phyloP scores from a whole-genome alignment of 352 stramenopile genomes.

The Blastocystis sp. region DNA sequence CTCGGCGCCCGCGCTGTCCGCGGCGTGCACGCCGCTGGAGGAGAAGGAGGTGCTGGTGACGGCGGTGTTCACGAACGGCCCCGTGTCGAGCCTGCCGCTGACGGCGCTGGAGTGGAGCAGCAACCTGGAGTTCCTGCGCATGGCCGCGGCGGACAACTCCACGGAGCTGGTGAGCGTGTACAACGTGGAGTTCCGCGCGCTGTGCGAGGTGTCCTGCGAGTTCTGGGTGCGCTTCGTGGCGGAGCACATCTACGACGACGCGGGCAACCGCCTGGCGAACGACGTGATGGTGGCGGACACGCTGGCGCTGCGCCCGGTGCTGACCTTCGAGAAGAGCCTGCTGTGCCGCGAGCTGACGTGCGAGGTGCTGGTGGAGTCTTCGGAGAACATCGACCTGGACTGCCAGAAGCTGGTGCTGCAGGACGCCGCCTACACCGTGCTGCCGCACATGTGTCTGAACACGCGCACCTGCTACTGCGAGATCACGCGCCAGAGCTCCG shows the following conservation, averaged over 20 bases:
- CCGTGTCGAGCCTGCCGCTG: neutral
- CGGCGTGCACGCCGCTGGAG: neutral
- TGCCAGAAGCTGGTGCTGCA: neutral
- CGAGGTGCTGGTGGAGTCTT: neutral
- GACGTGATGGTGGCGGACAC: slow-evolving; percentile 2
- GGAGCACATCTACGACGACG: slow-evolving; percentile 52
- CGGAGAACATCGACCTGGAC: slow-evolving; percentile 31
- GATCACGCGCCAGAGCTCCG: neutral
- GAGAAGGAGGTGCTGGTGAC: neutral
- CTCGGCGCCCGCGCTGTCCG: neutral
- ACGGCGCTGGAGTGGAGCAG: neutral
- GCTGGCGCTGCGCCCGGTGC: neutral
- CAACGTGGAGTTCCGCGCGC: neutral
- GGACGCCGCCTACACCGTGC: neutral
- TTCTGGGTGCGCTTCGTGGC: slow-evolving; percentile 49
- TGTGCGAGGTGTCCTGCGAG: slow-evolving; percentile 8
- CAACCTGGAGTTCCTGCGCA: neutral
- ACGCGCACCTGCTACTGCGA: neutral
- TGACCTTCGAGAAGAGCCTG: neutral
- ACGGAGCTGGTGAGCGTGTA: neutral
- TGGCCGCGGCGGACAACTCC: neutral
- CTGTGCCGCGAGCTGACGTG: neutral
- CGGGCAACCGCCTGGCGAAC: slow-evolving; percentile 52
- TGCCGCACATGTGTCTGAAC: slow-evolving; percentile 27
- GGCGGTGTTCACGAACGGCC: slow-evolving; percentile 27